Evolutionary conservation across 495 filamentous ascomycete genomes (phyloP), one percentile per base, ranked within the genome.

Genomic region (Annulohypoxylon stygium): DNA sequence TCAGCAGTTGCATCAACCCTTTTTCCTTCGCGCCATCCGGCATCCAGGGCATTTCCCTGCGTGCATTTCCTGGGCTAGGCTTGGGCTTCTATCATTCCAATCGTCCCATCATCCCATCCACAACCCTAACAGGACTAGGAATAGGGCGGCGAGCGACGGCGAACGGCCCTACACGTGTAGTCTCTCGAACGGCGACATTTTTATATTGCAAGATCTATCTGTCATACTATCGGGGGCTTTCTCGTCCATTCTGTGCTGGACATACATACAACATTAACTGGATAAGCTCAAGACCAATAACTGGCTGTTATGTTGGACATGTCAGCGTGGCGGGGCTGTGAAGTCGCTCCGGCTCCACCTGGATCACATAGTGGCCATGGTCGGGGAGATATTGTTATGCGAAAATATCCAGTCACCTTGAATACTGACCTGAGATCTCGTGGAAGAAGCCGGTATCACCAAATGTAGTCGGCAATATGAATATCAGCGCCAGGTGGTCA

Each of bases 241-340:
- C 62, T 70, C 67, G 67, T 71, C 33, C 53, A 75, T 68, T 75
- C 72, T 75, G 66, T 51, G 71, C 62, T 70, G 67, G 71, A 66
- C 61, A 59, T 73, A 61, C 34, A 45, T 54, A 68, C 71, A 69
- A 64, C 41, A 48, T 59, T 30, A 55, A 67, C 62, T 60, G 59
- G 51, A 64, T 53, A 61, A 65, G 55, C 57, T 61, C 41, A 48
- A 74, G 51, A 12, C 64, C 58, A 70, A 67, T 62, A 51, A 71
- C 73, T 73, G 54, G 61, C 64, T 73, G 54, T 50, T 60, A 30
- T 43, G 69, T 61, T 69, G 64, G 61, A 72, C 73, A 73, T 75
- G 73, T 75, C 73, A 75, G 73, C 73, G 69, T 60, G 68, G 68
- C 69, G 73, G 68, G 73, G 73, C 73, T 72, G 69, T 75, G 54